Base-by-base conservation (phyloP, 2,329 filamentous ascomycete species). In the Fragosphaeria purpurea region DNA sequence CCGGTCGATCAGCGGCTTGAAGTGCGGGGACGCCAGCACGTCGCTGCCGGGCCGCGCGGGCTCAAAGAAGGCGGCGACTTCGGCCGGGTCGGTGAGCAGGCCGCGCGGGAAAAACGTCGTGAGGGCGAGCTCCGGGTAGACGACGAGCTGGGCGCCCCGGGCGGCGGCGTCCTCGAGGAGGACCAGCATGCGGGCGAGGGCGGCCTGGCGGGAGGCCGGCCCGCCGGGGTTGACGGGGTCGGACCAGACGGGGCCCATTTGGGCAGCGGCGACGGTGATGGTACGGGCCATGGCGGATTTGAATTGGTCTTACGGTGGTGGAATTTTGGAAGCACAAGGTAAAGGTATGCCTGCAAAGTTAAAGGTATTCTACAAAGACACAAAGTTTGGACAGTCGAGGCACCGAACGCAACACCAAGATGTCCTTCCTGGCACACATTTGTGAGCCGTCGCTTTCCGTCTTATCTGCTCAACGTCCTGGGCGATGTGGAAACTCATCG, bases 91-190 rank as follows among this genome's bases (percentile, higher is more conserved):
- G 7, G 67, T 60, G 52, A 76, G 69, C 42, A 77, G 61, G 55
- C 74, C 69, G 5, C 73, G 69, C 0, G 76, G 75, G 59, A 79
- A 79, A 66, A 80, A 79, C 1, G 75, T 79, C 1, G 75, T 77
- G 10, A 79, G 67, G 9, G 75, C 70, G n/a, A 69, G 65, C 60
- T 79, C 76, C 1, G 75, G 76, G 55, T 72, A 79, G 34, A 78
- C 68, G 8, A 78, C 69, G 2, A 79, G 61, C 53, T 73, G 66
- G 41, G 72, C 74, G 12, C 67, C 66, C 50, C 72, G 60, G 3
- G 61, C 50, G 1, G 69, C 65, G 10, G 75, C 75, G 42, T 67
- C 60, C 13, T 70, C 62, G 31, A 80, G 69, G 33, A 79, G 68
- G 22, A 61, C 61, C 54, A 77, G 61, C 64, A 79, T 74, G 10